Evolutionary conservation across 1,284 basidiomycete species (phyloP), one percentile per base, ranked within the genome.

Genomic region (Wolfiporia cocos): DNA sequence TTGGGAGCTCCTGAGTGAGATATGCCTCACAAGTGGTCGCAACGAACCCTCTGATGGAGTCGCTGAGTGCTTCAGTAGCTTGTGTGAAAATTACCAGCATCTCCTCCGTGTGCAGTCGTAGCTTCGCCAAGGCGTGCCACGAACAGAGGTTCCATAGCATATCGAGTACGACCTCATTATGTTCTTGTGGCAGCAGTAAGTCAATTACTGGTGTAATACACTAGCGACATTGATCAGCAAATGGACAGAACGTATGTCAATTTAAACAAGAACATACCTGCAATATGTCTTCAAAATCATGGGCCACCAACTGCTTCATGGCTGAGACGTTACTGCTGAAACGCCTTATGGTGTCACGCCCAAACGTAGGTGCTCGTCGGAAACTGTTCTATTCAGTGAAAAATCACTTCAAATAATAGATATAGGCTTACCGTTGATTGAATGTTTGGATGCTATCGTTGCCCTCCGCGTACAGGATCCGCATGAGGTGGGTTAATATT

Each of bases 81-180:
- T 12, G 9, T 1, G 53, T 41, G 1, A 63, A 48, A 3, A 44
- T 20, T 1, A 24, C 10, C 5, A 61, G 31, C 1, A 58, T 56
- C 0, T 29, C 31, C 2, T 54, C 51, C 0, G 59, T 56, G 31
- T 66, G 64, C 18, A 55, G 34, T 2, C 54, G 56, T 2, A 65
- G 47, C 34, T 64, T 64, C 0, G 62, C 59, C 4, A 55, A 45
- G 0, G 47, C 52, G 43, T 64, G 62, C 61, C 59, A 64, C 5
- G 47, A 24, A 3, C 46, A 48, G 3, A 59, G 32, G 3, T 37
- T 38, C 36, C 55, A 64, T 0, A 64, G 37, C 1, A 65, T 32
- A 7, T 52, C 34, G 4, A 53, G 33, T 10, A 63, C 40, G 3
- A 54, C 37, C 0, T 21, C 29, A 28, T 66, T 48, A 18, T 55